Evolutionary conservation across 139 green algal genomes (phyloP), one percentile per base, ranked within the genome.

Genomic region (Coelastrella sp.): DNA sequence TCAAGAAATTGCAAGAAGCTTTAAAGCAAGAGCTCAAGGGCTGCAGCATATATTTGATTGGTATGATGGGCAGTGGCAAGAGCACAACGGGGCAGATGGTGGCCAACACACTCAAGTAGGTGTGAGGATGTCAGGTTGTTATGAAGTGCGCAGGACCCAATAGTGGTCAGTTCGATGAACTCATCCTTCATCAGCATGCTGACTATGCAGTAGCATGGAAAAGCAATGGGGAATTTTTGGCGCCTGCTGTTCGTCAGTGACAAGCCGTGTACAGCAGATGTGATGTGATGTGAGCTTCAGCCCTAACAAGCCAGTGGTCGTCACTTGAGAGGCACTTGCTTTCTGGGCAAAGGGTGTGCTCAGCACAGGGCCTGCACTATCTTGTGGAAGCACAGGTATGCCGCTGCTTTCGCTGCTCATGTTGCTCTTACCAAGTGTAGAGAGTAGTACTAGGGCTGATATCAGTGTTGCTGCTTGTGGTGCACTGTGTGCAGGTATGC

Each of bases 61-160:
- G 97, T 86, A 99, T 99, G 97, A 99, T 99, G 97, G 97, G 97
- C 88, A 97, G 93, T 61, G 94, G 94, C 76, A 96, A 96, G 91
- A 93, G 78, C 63, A 96, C 93, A 9, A 89, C 95, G 56, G 93
- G 92, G 25, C 92, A 93, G 78, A 96, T 96, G 93, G 89, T 95
- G 49, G 91, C 93, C 58, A 95, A 94, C 91, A 95, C 94, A 58
- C 90, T 96, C 20, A 92, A 93, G 87, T 86, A 66, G 79, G 85
- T n/a, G 49, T 56, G 25, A 24, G 27, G 35, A 49, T 49, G 35
- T 49, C 35, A 49, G 35, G 35, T 49, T 49, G 35, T 49, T 49
- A 49, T 24, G 35, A 49, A 49, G 35, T 49, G 35, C 3, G 35
- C 35, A 49, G 35, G 35, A 5, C 35, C 35, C 1, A 49, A 49